Evolutionary conservation across 1,284 basidiomycete genomes (phyloP).

Genomic region (Heterobasidion annosum): DNA sequence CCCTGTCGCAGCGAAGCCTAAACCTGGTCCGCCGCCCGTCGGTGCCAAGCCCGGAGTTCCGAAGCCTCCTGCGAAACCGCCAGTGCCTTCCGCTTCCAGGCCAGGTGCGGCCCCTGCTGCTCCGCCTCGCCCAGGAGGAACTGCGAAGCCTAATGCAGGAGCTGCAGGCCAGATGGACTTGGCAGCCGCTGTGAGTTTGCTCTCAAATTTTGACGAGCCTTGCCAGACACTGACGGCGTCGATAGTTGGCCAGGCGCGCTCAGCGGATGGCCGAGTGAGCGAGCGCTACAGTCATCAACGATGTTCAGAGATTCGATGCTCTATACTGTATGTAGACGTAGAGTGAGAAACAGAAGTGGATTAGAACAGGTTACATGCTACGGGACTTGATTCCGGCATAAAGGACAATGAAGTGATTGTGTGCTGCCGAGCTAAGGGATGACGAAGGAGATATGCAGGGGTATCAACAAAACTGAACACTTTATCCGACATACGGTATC

Average conservation of each 20-base stretch:
- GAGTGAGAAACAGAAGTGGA: not conserved
- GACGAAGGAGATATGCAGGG: slow-evolving; percentile 5
- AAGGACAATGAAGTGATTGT: not conserved
- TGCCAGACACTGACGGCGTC: slow-evolving; percentile 5
- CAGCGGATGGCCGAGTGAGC: slow-evolving; percentile 42
- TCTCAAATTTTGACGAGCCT: slow-evolving; percentile 7
- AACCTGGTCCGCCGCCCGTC: slow-evolving; percentile 23
- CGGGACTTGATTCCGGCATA: not conserved
- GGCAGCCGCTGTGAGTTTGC: slow-evolving; percentile 60
- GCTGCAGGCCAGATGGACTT: slow-evolving; percentile 69
- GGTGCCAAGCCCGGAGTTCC: slow-evolving; percentile 24
- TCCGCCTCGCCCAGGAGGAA: slow-evolving; percentile 19
- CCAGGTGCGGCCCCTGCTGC: slow-evolving; percentile 11
- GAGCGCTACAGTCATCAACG: not conserved
- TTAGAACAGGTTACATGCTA: too few relatives aligned
- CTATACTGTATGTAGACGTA: not conserved
- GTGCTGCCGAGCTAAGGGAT: slow-evolving; percentile 3
- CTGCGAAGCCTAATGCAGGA: slow-evolving; percentile 26
- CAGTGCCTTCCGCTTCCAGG: slow-evolving; percentile 10
- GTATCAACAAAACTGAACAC: slow-evolving; percentile 5
- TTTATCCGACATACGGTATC: not conserved
- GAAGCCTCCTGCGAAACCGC: slow-evolving; percentile 25
- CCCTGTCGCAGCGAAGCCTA: slow-evolving; percentile 40
- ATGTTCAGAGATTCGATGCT: too few relatives aligned
- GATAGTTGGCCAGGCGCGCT: slow-evolving; percentile 61